phyloP scores from a whole-genome alignment of 1,284 basidiomycete genomes.

The Sanghuangporus baumii region DNA sequence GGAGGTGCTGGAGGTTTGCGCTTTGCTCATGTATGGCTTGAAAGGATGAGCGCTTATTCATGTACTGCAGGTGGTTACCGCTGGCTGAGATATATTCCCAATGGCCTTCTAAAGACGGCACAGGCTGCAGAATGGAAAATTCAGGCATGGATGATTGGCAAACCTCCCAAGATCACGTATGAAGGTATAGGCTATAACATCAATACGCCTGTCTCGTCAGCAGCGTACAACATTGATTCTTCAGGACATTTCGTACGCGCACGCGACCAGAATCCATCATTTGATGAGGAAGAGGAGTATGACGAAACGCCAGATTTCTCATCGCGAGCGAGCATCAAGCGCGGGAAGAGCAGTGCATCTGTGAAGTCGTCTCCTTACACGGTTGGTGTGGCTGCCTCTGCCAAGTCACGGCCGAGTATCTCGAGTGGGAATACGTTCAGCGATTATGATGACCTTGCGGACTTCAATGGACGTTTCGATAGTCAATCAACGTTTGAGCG shows the following conservation, averaged over 20 bases:
- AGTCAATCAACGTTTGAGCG: conserved; percentile 66
- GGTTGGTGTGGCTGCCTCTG: not conserved
- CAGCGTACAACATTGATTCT: conserved; percentile 29
- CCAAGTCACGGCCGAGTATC: conserved; percentile 35
- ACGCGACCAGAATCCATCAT: not conserved
- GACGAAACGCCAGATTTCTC: conserved; percentile 2
- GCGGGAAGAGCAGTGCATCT: not conserved
- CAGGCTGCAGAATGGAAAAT: conserved; percentile 97
- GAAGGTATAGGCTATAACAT: conserved; percentile 74
- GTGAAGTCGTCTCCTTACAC: not conserved
- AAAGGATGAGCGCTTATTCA: conserved; percentile 19
- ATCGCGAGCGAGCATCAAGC: not conserved
- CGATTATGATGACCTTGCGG: conserved; percentile 78
- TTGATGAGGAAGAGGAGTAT: not conserved
- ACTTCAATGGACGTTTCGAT: conserved; percentile 79
- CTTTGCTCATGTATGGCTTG: not conserved
- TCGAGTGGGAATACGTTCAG: conserved; percentile 62
- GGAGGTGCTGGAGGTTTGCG: conserved; percentile 77
- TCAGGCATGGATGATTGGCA: conserved; percentile 94
- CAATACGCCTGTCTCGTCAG: conserved; percentile 24
- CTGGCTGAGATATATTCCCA: conserved; percentile 96
- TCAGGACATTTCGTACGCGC: conserved; percentile 2
- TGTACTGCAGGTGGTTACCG: conserved; percentile 68
- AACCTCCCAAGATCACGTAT: conserved; percentile 78
- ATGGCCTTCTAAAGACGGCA: conserved; percentile 88